Evolutionary conservation across 176 grass and related monocot species (phyloP).

Genomic region (Triticum aestivum): IWGSC_CS_RefSeq_v2.1 NC_057811.1:41581831-41582330

Average conservation of each 20-base stretch:
- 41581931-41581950: not conserved
- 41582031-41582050: not conserved
- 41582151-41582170: slow-evolving; percentile 36
- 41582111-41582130: not conserved
- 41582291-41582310: slow-evolving; percentile 48
- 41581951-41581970: not conserved
- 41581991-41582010: not conserved
- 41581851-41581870: slow-evolving; percentile 19
- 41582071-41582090: not conserved
- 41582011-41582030: not conserved
- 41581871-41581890: slow-evolving; percentile 36
- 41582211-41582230: slow-evolving; percentile 14
- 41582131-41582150: not conserved
- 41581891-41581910: not conserved
- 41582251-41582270: not conserved
- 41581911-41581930: slow-evolving; percentile 1
- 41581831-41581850: slow-evolving; percentile 58
- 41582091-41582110: not conserved
- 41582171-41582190: slow-evolving; percentile 44
- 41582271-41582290: slow-evolving; percentile 47
- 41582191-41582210: slow-evolving; percentile 38
- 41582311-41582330: slow-evolving; percentile 25
- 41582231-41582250: not conserved
- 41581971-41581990: not conserved
- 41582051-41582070: not conserved